Evolutionary conservation across 2,329 filamentous ascomycete genomes (phyloP), one percentile per base, ranked within the genome.

Genomic region (Aspergillus sojae): DNA sequence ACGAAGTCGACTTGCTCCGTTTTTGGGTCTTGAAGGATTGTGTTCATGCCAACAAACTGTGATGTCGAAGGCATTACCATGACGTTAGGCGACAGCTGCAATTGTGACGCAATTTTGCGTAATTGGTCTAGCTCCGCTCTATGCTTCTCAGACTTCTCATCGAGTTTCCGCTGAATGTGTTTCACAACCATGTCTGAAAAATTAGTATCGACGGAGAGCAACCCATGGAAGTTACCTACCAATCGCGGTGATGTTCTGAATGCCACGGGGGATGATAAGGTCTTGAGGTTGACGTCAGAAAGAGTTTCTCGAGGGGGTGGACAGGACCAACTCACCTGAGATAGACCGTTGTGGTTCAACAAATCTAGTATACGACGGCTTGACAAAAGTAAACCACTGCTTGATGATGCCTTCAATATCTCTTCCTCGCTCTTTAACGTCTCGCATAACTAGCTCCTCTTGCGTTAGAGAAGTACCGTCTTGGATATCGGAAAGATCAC

Each of bases 371-470:
- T 96, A 98, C 74, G 98, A 98, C 3, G 95, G 95, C 79, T 99
- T 99, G 50, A 99, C 95, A 75, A 91, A 99, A 12, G 82, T 83
- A 76, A 98, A 97, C 95, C 95, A 99, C 77, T 99, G 95, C 79
- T 98, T 98, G 77, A 99, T 94, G 73, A 94, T 94, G 46, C 95
- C 95, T 75, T 97, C 91, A 62, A 98, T 91, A 73, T 97, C 94
- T 74, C 95, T 87, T 3, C 92, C 94, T 72, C 95, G 89, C 72
- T 97, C 92, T 71, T 88, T 88, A 26, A 98, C 92, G 79, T 99
- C 95, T 73, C 95, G 91, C 43, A 93, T 82, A 69, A 96, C 91
- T 93, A 65, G 55, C 66, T 66, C 68, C 16, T 58, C 36, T 65
- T 59, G 39, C n/a, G 58, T 75, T 64, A 77, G 71, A 61, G 28